Percentiles rank a stretch among this genome's conserved stretches.
These are phyloP conservation scores for Rhododendron kiyosumense DNA, from an alignment of 148 eudicot genomes.

Conservation along the genomic window DNA sequence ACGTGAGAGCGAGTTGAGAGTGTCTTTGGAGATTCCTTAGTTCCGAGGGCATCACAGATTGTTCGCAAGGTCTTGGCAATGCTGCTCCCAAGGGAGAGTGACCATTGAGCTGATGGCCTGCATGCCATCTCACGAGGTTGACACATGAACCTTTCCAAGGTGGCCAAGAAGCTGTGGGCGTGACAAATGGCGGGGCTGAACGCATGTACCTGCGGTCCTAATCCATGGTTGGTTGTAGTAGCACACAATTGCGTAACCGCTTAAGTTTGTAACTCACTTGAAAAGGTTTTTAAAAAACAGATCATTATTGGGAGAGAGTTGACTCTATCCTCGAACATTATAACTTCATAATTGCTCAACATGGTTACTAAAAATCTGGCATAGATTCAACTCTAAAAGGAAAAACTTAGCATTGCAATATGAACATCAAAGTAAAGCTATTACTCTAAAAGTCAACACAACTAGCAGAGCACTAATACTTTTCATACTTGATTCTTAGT, in stretches of 20 bases:
- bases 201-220: background rate
- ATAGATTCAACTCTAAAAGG: background rate
- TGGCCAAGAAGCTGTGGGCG: background rate
- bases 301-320: background rate
- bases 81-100: background rate
- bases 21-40: background rate
- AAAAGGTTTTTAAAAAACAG: background rate
- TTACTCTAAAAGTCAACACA: background rate
- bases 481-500: background rate
- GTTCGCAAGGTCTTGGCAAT: background rate
- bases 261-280: background rate
- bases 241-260: background rate
- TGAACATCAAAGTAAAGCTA: background rate
- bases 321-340: background rate
- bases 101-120: background rate
- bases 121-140: background rate
- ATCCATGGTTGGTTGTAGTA: background rate
- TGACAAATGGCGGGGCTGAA: background rate
- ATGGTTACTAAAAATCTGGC: background rate
- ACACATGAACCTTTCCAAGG: background rate
- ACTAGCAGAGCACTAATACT: background rate
- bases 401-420: background rate
- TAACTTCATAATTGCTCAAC: background rate
- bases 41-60: background rate
- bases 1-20: background rate